Conservation (phyloP, 371 early-diverging fungal species). For the Basidiobolus meristosporus region DNA sequence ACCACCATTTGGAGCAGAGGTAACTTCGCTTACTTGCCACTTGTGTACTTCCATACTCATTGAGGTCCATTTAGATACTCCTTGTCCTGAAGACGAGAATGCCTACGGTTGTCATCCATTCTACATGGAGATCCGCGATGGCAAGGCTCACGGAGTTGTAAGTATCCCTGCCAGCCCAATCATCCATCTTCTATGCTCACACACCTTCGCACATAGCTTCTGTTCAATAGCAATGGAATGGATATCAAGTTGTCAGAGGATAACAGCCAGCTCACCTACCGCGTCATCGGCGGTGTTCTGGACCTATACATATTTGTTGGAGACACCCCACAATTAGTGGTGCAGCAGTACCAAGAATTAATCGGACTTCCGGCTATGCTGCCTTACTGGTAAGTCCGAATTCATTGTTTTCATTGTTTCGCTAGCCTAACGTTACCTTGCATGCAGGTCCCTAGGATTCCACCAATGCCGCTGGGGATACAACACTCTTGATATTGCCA, state of each 20-base stretch:
- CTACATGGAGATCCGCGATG: conserved; percentile 45
- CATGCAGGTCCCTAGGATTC: conserved; percentile 31
- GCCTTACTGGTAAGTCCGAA: conserved; percentile 12
- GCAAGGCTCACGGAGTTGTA: conserved; percentile 29
- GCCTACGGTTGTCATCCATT: conserved; percentile 53
- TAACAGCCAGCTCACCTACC: no score
- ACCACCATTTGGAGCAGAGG: no score
- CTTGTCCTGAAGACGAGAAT: conserved; percentile 28
- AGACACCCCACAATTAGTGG: conserved; percentile 31
- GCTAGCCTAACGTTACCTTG: no score
- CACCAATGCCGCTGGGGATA: conserved; percentile 64
- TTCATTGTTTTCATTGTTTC: no score
- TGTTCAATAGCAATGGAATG: conserved; percentile 55
- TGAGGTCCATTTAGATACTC: conserved; percentile 34
- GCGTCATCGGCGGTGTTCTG: no score
- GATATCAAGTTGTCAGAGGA: no score
- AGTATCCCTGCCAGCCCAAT: no score
- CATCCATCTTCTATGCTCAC: no score
- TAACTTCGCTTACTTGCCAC: no score
- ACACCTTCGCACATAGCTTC: no score
- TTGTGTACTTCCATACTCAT: no score
- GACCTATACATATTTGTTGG: conserved; percentile 40
- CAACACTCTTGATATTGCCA: conserved; percentile 22
- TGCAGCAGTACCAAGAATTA: conserved; percentile 39
- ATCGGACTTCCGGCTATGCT: conserved; percentile 44